A percentile compares a stretch with the other conserved stretches of the same genome.
Conservation (phyloP, 306 rosid genomes). For the Corylus heterophylla region DNA sequence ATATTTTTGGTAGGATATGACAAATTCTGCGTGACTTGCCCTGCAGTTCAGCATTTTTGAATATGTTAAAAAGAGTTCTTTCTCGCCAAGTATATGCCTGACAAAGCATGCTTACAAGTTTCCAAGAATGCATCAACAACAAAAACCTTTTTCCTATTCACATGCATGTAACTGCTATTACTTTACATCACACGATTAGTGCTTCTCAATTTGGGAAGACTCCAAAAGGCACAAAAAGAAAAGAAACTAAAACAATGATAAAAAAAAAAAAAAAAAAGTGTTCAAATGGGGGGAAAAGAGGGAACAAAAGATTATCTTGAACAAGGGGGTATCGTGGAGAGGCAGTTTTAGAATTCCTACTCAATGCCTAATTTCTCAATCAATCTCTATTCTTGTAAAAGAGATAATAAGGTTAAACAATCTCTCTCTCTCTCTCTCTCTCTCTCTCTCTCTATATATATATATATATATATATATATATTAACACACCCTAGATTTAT, state of each 20-base stretch:
- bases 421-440: no score
- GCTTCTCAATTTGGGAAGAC: slow-evolving; percentile 1
- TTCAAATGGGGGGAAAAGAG: background rate
- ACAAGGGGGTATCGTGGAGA: background rate
- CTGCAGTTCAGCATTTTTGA: slow-evolving; percentile 46
- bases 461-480: background rate
- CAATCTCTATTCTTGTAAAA: background rate
- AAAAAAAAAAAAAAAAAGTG: background rate
- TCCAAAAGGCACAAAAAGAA: background rate
- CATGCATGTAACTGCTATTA: background rate
- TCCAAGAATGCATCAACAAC: slow-evolving; percentile 8
- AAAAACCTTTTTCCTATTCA: background rate
- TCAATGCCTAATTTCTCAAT: background rate
- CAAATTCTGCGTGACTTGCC: slow-evolving; percentile 91
- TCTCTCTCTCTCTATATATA: no score
- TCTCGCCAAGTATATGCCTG: slow-evolving; percentile 8
- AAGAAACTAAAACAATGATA: background rate
- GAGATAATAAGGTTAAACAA: background rate
- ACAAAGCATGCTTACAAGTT: slow-evolving; percentile 2
- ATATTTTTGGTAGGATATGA: slow-evolving; percentile 75
- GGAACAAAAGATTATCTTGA: background rate
- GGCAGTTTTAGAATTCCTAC: background rate
- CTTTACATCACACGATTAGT: slow-evolving; percentile 4
- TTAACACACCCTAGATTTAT: background rate
- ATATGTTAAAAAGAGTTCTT: slow-evolving; percentile 17